Base-by-base conservation (phyloP, 2,329 filamentous ascomycete species). In the Rutstroemia sp. region DNA sequence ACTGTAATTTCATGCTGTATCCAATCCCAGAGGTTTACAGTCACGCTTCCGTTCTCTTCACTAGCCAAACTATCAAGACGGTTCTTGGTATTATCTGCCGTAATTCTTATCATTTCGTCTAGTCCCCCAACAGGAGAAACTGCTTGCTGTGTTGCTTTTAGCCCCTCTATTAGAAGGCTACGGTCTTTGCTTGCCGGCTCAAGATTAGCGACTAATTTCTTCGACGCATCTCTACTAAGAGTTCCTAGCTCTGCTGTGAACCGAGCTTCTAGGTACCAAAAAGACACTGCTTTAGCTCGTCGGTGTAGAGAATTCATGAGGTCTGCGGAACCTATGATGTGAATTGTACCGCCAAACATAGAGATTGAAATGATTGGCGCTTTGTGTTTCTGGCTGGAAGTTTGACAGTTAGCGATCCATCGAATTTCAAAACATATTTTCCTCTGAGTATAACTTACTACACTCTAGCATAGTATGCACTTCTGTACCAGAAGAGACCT, bases 1-100 rank as follows among this genome's bases (percentile, higher is more conserved):
- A 50, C 10, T 9, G 52, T 54, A 38, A 54, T 34, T 34, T 49
- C 36, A 46, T 54, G 52, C 39, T 19, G 52, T 16, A 50, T 19
- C 52, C 52, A 54, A 14, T 27, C 45, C 14, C 25, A 50, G 6
- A 54, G 38, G 9, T 54, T 14, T 19, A 42, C 25, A 17, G 4
- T 25, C 9, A 7, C 3, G 6, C 17, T 25, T 5, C 34, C 10
- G 6, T 54, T 54, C 16, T 10, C 12, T 6, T 5, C 7, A n/a
- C 9, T 9, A 34, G 12, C 52, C 36, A 21, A 25, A 14, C 34
- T 3, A 17, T 54, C 52, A 14, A 54, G 46, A 21, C 14, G 12
- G 17, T n/a, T 5, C 14, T 50, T 42, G 5, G 46, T 54, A 5
- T 6, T 36, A 23, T n/a, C 25, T 42, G 36, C 46, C 49, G 36